A percentile compares a stretch with the other conserved stretches of the same genome.
Conservation (phyloP, 2,329 filamentous ascomycete genomes). For the Neonectria hederae region DNA sequence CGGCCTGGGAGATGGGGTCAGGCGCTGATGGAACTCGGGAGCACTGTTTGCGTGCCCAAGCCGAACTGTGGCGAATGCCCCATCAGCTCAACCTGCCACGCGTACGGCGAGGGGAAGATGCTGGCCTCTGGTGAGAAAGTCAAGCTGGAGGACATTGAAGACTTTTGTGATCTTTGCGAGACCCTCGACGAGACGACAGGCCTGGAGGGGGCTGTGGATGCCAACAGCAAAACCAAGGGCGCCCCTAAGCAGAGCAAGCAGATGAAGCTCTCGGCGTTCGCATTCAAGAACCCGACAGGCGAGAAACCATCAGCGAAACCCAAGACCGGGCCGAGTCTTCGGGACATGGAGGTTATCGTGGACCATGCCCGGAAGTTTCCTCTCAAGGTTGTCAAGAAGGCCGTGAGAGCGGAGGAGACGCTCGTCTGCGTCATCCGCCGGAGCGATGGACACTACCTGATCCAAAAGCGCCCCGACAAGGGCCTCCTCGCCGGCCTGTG, state of each 20-base stretch:
- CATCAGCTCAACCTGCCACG: constrained; percentile 60
- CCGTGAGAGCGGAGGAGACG: constrained; percentile 61
- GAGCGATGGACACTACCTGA: constrained; percentile 55
- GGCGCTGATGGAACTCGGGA: constrained; percentile 72
- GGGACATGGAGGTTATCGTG: constrained; percentile 49
- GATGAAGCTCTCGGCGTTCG: constrained; percentile 49
- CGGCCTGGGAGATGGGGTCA: constrained; percentile 70
- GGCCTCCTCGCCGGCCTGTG: constrained; percentile 65
- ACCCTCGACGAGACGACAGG: constrained; percentile 52
- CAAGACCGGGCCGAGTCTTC: constrained; percentile 15
- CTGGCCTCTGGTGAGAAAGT: constrained; percentile 38
- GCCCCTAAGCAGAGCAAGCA: constrained; percentile 40
- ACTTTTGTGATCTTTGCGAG: constrained; percentile 59
- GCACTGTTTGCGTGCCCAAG: constrained; percentile 68
- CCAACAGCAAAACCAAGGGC: constrained; percentile 13
- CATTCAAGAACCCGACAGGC: constrained; percentile 40
- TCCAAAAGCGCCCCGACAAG: constrained; percentile 62
- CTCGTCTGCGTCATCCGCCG: constrained; percentile 63
- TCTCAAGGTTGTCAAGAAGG: constrained; percentile 60
- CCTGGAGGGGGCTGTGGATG: constrained; percentile 29
- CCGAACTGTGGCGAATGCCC: constrained; percentile 65
- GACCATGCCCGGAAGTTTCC: constrained; percentile 62
- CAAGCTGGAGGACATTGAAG: constrained; percentile 57
- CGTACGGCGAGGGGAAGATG: constrained; percentile 57
- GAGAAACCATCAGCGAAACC: constrained; percentile 25